These are phyloP conservation scores for Ceratocystis papillata DNA, from an alignment of 2,329 filamentous ascomycete genomes.

Conservation along the genomic window DNA sequence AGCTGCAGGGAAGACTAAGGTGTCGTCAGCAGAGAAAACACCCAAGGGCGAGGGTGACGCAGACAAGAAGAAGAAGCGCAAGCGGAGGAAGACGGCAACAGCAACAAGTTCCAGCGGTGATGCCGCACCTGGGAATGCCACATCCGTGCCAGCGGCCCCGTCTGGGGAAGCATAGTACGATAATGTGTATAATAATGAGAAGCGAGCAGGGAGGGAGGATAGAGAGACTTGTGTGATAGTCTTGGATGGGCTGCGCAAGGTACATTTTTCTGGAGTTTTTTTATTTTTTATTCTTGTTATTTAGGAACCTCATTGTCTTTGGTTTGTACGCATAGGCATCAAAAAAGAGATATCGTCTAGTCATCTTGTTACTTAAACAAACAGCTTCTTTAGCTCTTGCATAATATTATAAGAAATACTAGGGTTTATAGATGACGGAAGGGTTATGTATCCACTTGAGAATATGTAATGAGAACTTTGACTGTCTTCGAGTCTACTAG, in stretches of 20 bases:
- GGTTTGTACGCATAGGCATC: no score
- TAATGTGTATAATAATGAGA: neutral
- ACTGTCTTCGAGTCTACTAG: neutral
- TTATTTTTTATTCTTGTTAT: conserved; percentile 10
- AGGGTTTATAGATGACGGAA: neutral
- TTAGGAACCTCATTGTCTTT: neutral
- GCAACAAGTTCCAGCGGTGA: conserved; percentile 14
- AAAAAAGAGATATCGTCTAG: no score
- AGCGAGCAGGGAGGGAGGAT: neutral
- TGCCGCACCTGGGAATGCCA: neutral
- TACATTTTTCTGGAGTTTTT: conserved; percentile 19
- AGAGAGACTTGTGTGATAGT: neutral
- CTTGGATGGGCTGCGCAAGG: neutral
- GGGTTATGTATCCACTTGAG: neutral
- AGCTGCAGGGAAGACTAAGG: neutral
- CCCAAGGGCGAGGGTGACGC: conserved; percentile 16
- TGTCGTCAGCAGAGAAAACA: neutral
- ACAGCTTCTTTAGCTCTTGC: neutral
- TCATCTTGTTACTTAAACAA: no score
- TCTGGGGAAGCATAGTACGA: no score
- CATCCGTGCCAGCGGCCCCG: neutral
- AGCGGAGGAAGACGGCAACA: conserved; percentile 23
- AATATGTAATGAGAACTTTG: neutral
- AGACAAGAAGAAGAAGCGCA: conserved; percentile 25
- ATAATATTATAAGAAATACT: neutral